These are phyloP conservation scores for Amorphotheca resinae DNA, from an alignment of 495 filamentous ascomycete species.

Conservation along the genomic window DNA sequence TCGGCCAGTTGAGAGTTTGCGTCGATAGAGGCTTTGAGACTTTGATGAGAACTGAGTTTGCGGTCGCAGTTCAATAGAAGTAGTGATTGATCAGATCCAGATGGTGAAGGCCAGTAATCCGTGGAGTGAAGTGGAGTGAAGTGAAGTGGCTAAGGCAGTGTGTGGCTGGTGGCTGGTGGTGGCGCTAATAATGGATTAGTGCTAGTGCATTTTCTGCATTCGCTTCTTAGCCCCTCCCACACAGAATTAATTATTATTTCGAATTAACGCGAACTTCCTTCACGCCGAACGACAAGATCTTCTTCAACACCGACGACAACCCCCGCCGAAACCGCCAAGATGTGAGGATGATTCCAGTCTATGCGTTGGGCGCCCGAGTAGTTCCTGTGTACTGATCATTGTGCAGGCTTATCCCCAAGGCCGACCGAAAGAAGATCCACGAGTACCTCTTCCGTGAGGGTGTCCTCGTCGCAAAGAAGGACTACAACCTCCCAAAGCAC, in stretches of 20 bases:
- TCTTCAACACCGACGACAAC: neutral
- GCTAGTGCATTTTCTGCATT: neutral
- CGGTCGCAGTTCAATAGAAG: too few relatives aligned
- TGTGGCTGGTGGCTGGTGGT: neutral
- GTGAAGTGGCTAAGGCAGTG: neutral
- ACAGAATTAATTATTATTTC: neutral
- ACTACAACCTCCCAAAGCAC: conserved; percentile 91
- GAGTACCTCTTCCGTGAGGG: conserved; percentile 99
- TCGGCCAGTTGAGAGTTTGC: neutral
- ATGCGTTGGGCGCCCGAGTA: too few relatives aligned
- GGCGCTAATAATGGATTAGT: neutral
- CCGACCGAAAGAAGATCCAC: conserved; percentile 99
- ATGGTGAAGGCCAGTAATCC: too few relatives aligned
- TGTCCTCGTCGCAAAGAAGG: conserved; percentile 97
- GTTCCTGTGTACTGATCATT: conserved; percentile 5
- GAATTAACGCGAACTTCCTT: conserved; percentile 9
- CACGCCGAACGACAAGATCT: neutral
- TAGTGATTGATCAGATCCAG: too few relatives aligned
- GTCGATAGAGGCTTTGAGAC: too few relatives aligned
- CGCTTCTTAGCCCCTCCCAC: neutral
- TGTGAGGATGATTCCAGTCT: too few relatives aligned
- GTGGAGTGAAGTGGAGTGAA: too few relatives aligned
- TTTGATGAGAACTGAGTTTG: too few relatives aligned
- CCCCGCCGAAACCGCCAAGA: conserved; percentile 38
- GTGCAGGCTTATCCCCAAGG: conserved; percentile 91